These are phyloP conservation scores for Solanum habrochaites DNA, from an alignment of 257 asterid species.

Conservation along the genomic window DNA sequence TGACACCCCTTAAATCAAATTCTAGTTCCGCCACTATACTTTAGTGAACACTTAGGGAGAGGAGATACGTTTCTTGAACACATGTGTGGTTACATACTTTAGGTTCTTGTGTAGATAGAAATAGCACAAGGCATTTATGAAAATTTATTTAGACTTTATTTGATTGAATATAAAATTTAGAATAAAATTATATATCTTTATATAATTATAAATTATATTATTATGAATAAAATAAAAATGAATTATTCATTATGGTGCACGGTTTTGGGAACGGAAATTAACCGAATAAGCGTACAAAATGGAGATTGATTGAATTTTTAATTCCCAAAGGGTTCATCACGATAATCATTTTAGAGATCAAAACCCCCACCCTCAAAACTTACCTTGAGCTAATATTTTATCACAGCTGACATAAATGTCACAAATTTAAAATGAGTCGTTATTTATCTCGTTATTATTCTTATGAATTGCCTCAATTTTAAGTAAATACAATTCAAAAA, in stretches of 20 bases:
- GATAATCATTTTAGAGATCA: too few species aligned
- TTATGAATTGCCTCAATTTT: not conserved
- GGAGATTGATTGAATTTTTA: too few species aligned
- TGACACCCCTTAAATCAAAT: too few species aligned
- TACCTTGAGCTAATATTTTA: not conserved
- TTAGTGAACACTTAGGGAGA: too few species aligned
- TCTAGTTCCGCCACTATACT: too few species aligned
- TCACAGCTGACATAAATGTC: not conserved
- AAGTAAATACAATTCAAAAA: not conserved
- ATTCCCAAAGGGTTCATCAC: not conserved
- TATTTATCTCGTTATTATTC: not conserved
- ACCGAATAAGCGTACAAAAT: not conserved
- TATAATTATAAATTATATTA: not conserved
- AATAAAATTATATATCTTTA: not conserved
- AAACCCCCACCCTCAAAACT: too few species aligned
- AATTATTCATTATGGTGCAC: not conserved
- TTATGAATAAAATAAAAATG: not conserved
- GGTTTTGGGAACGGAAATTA: not conserved
- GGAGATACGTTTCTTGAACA: not conserved
- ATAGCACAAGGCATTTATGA: not conserved
- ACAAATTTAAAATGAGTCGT: not conserved
- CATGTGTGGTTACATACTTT: not conserved
- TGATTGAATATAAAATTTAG: not conserved
- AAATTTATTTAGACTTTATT: not conserved
- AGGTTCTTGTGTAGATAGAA: not conserved